phyloP scores from a whole-genome alignment of 345 rosid species.

The Eucalyptus pauciflora region DNA sequence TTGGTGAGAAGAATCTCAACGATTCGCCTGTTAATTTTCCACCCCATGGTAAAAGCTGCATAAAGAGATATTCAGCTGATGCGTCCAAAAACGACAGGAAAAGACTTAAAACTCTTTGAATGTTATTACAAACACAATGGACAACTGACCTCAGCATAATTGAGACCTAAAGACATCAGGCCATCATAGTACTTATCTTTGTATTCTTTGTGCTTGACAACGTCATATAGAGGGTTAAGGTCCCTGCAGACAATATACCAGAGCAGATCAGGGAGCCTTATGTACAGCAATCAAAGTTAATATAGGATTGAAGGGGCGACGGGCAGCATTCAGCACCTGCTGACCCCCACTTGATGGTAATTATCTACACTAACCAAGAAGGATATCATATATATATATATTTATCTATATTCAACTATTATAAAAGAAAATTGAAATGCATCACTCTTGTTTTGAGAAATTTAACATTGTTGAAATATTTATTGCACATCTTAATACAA shows the following conservation, averaged over 20 bases:
- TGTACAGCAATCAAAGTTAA: neutral
- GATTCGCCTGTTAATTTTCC: constrained; percentile 92
- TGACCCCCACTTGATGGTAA: neutral
- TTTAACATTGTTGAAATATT: neutral
- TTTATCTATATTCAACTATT: neutral
- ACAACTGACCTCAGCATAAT: constrained; percentile 52
- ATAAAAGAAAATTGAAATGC: neutral
- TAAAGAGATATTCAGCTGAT: constrained; percentile 19
- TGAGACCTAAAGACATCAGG: constrained; percentile 49
- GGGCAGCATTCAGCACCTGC: neutral
- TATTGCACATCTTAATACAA: neutral
- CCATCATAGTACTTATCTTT: constrained; percentile 61
- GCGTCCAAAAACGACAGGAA: neutral
- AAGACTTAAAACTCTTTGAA: neutral
- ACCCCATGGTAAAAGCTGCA: constrained; percentile 97
- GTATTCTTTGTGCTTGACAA: constrained; percentile 37
- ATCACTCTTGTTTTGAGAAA: neutral
- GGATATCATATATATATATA: neutral
- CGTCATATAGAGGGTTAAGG: constrained; percentile 76
- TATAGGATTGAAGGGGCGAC: neutral
- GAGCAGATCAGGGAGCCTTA: neutral
- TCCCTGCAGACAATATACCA: constrained; percentile 36
- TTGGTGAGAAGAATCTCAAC: constrained; percentile 59
- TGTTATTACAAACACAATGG: neutral
- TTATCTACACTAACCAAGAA: neutral